These are phyloP conservation scores for Inga leiocalycina DNA, from an alignment of 306 rosid genomes.

Conservation along the genomic window DNA sequence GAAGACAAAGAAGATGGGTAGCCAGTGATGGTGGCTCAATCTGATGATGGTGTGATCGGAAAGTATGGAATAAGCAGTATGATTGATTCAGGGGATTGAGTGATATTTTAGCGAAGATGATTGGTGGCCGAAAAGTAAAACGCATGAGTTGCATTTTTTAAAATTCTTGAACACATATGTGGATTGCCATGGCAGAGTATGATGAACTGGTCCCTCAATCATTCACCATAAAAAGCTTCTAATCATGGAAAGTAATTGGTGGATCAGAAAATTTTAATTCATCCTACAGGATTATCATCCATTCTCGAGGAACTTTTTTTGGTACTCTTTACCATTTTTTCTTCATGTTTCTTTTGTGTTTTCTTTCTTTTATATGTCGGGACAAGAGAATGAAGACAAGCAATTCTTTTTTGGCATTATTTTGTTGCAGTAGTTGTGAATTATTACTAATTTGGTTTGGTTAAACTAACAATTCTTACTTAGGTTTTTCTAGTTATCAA, in stretches of 20 bases:
- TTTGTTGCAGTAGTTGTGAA: constrained; percentile 57
- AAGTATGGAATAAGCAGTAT: too few species aligned
- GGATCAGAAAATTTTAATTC: constrained; percentile 54
- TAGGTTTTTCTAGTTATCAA: constrained; percentile 15
- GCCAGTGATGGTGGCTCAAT: too few species aligned
- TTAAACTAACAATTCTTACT: constrained; percentile 56
- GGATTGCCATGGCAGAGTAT: constrained; percentile 93
- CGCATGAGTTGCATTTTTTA: not conserved
- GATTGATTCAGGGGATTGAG: too few species aligned
- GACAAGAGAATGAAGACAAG: constrained; percentile 74
- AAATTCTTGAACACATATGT: constrained; percentile 74
- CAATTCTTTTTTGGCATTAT: constrained; percentile 39
- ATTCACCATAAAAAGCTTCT: constrained; percentile 97
- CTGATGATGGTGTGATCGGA: too few species aligned
- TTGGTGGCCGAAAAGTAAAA: too few species aligned
- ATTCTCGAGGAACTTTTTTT: constrained; percentile 61
- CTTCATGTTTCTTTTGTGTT: constrained; percentile 59
- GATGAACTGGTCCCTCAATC: constrained; percentile 96
- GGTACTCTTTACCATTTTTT: constrained; percentile 48
- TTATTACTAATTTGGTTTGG: constrained; percentile 65
- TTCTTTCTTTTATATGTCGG: constrained; percentile 57
- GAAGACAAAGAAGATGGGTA: too few species aligned
- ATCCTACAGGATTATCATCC: constrained; percentile 54
- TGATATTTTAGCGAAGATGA: too few species aligned
- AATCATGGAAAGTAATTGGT: constrained; percentile 44